Evolutionary conservation across 1,284 basidiomycete genomes (phyloP).

Genomic region (Sanghuangporus baumii): DNA sequence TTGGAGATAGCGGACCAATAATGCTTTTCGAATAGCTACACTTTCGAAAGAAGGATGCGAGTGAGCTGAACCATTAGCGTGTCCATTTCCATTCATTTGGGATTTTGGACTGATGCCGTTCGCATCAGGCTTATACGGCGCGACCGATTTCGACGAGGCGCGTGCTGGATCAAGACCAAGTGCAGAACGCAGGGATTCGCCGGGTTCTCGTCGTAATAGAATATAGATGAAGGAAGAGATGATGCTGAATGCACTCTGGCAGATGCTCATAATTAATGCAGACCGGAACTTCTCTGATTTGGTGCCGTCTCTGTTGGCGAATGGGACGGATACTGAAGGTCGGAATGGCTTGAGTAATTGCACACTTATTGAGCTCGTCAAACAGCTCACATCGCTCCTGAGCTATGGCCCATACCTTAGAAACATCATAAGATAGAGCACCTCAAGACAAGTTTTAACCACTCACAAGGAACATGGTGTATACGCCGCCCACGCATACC

Average conservation of each 20-base stretch:
- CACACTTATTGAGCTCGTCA: background rate
- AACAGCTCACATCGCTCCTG: slow-evolving; percentile 73
- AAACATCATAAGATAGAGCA: slow-evolving; percentile 8
- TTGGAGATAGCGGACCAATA: slow-evolving; percentile 74
- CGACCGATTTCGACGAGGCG: slow-evolving; percentile 17
- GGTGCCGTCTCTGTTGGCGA: slow-evolving; percentile 59
- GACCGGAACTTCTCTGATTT: slow-evolving; percentile 80
- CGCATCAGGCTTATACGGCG: background rate
- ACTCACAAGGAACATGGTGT: slow-evolving; percentile 29
- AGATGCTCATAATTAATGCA: slow-evolving; percentile 82
- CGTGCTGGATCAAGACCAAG: slow-evolving; percentile 45
- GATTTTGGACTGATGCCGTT: slow-evolving; percentile 6
- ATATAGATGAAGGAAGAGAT: slow-evolving; percentile 80
- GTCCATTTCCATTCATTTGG: slow-evolving; percentile 15
- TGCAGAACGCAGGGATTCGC: slow-evolving; percentile 44
- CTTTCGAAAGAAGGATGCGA: slow-evolving; percentile 25
- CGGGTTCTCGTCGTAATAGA: slow-evolving; percentile 52
- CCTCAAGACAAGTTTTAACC: background rate
- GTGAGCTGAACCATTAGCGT: slow-evolving; percentile 28
- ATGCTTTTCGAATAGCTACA: slow-evolving; percentile 34
- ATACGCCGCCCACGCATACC: slow-evolving; percentile 27
- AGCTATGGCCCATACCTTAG: slow-evolving; percentile 81
- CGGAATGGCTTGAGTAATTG: slow-evolving; percentile 6
- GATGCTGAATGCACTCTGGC: slow-evolving; percentile 80
- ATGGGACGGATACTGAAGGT: slow-evolving; percentile 73